phyloP scores from a whole-genome alignment of 2,329 filamentous ascomycete genomes.

The Phyllachora maydis region DNA sequence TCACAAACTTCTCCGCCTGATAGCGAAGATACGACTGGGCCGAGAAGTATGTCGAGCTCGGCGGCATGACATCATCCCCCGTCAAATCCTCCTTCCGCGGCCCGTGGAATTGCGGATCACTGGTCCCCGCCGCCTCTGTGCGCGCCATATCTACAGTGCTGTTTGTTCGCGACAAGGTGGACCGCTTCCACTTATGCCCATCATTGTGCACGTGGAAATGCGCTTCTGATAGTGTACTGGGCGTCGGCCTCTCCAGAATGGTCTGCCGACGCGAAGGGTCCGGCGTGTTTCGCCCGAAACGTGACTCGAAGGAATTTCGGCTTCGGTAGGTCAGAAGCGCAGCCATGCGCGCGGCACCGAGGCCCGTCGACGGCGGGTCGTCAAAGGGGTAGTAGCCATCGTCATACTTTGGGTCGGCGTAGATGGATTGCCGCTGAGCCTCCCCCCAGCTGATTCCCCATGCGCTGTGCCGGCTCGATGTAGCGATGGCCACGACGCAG shows the following conservation, averaged over 20 bases:
- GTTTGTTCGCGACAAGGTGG: slow-evolving; percentile 23
- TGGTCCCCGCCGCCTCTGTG: slow-evolving; percentile 9
- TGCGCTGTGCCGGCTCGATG: slow-evolving; percentile 65
- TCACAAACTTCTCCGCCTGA: slow-evolving; percentile 90
- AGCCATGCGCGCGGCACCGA: slow-evolving; percentile 91
- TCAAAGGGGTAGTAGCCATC: slow-evolving; percentile 85
- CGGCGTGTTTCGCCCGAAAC: slow-evolving; percentile 83
- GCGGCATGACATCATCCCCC: slow-evolving; percentile 27
- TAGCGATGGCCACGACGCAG: slow-evolving; percentile 65
- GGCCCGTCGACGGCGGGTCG: slow-evolving; percentile 68
- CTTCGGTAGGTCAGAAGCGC: slow-evolving; percentile 90
- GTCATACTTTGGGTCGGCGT: slow-evolving; percentile 94
- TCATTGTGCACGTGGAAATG: slow-evolving; percentile 74
- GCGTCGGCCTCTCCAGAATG: slow-evolving; percentile 47
- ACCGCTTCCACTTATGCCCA: slow-evolving; percentile 45
- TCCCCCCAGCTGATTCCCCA: slow-evolving; percentile 89
- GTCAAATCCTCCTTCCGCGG: slow-evolving; percentile 29
- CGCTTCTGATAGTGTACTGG: slow-evolving; percentile 42
- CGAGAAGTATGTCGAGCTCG: slow-evolving; percentile 77
- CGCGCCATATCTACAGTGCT: slow-evolving; percentile 10
- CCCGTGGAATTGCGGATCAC: slow-evolving; percentile 53
- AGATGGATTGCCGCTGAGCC: slow-evolving; percentile 81
- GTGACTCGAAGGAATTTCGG: slow-evolving; percentile 87
- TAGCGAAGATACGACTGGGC: slow-evolving; percentile 95
- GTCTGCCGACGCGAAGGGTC: slow-evolving; percentile 69